Conservation (phyloP, 176 grass and related monocot genomes). For the Oryza australiensis region DNA sequence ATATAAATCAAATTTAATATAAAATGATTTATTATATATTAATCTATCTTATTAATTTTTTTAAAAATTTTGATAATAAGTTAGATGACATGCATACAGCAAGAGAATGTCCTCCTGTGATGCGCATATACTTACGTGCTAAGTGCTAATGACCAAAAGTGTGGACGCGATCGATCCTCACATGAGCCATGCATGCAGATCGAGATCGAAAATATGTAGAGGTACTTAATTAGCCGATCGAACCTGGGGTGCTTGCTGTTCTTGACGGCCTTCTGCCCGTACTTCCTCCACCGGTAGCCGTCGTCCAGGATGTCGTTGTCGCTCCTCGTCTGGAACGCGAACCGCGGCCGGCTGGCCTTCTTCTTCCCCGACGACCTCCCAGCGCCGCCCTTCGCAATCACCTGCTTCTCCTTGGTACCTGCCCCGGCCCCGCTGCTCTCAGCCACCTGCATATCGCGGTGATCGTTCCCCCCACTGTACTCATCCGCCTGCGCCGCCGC, state of each 20-base stretch:
- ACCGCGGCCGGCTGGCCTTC: constrained; percentile 69
- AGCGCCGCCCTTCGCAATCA: neutral
- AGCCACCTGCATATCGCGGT: neutral
- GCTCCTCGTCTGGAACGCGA: constrained; percentile 91
- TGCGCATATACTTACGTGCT: too few relatives aligned
- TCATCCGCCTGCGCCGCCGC: constrained; percentile 15
- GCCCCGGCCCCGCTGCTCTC: neutral
- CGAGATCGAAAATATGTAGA: neutral
- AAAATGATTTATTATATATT: too few relatives aligned
- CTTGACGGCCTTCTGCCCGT: constrained; percentile 95
- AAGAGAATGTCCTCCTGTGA: too few relatives aligned
- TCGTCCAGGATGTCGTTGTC: constrained; percentile 84
- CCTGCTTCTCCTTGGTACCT: constrained; percentile 31
- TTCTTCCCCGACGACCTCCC: constrained; percentile 59
- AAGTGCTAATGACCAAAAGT: neutral
- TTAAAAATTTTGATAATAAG: too few relatives aligned
- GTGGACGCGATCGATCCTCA: neutral
- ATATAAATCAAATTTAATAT: too few relatives aligned
- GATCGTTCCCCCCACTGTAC: constrained; percentile 44
- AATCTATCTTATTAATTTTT: too few relatives aligned
- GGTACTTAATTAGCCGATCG: neutral
- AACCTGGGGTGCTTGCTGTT: constrained; percentile 85
- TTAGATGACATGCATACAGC: too few relatives aligned
- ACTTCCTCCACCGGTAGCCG: constrained; percentile 94
- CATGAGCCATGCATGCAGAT: neutral